Evolutionary conservation across 805 yeast species (phyloP).

Genomic region (Saturnispora hagleri): DNA sequence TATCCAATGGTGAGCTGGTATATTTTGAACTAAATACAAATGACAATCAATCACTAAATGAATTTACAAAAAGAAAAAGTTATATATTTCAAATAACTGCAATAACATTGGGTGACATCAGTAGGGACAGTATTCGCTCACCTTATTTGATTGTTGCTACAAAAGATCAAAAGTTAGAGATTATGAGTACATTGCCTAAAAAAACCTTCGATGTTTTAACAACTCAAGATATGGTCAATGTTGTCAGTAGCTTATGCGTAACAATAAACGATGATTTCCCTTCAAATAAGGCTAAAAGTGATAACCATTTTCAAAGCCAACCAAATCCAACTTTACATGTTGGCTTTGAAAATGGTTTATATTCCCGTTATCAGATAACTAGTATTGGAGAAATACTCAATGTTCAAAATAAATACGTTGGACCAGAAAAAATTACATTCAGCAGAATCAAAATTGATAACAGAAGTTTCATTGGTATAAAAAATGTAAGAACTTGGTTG

Average conservation of each 20-base stretch:
- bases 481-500: slow-evolving; percentile 49
- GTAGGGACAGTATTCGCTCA: slow-evolving; percentile 38
- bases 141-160: slow-evolving; percentile 62
- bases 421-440: slow-evolving; percentile 53
- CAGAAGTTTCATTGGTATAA: slow-evolving; percentile 35
- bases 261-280: slow-evolving; percentile 25
- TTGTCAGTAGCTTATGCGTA: slow-evolving; percentile 25
- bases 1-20: slow-evolving; percentile 65
- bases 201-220: slow-evolving; percentile 51
- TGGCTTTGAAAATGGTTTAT: slow-evolving; percentile 80
- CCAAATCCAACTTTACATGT: slow-evolving; percentile 44
- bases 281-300: slow-evolving; percentile 13
- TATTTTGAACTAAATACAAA: slow-evolving; percentile 72
- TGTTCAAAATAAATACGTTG: slow-evolving; percentile 63
- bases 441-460: slow-evolving; percentile 27
- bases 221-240: slow-evolving; percentile 57
- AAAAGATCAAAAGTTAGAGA: slow-evolving; percentile 59
- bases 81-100: slow-evolving; percentile 43
- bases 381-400: slow-evolving; percentile 53
- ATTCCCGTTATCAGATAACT: slow-evolving; percentile 54
- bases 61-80: slow-evolving; percentile 55
- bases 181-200: slow-evolving; percentile 53
- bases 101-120: slow-evolving; percentile 40
- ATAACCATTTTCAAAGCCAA: neutral
- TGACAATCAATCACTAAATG: slow-evolving; percentile 51